phyloP scores from a whole-genome alignment of 768 basidiomycete genomes.

The Gloeophyllum trabeum region DNA sequence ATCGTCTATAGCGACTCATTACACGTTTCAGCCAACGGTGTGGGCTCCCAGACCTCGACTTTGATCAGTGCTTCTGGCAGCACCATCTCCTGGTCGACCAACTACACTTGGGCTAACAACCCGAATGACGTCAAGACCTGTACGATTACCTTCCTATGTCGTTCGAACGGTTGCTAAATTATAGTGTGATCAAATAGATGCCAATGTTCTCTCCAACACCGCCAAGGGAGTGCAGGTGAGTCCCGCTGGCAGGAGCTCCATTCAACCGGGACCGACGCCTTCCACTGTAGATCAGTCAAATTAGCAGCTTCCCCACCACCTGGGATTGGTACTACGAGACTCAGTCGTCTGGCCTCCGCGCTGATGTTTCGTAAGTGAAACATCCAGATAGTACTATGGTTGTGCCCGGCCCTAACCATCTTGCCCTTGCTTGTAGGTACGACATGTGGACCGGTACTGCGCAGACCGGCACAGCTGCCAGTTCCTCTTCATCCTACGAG shows the following conservation, averaged over 20 bases:
- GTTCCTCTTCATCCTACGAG: slow-evolving; percentile 9
- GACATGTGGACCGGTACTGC: slow-evolving; percentile 9
- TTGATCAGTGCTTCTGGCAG: slow-evolving; percentile 26
- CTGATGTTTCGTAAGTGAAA: slow-evolving; percentile 9
- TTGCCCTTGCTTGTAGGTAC: slow-evolving; percentile 2
- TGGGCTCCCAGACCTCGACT: slow-evolving; percentile 37
- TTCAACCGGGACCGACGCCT: background rate
- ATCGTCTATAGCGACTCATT: background rate
- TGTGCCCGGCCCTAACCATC: background rate
- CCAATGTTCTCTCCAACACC: slow-evolving; percentile 34
- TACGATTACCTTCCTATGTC: slow-evolving; percentile 13
- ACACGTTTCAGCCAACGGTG: slow-evolving; percentile 23
- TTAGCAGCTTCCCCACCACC: slow-evolving; percentile 4
- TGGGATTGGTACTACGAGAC: slow-evolving; percentile 10
- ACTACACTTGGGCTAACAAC: slow-evolving; percentile 38
- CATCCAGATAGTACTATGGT: background rate
- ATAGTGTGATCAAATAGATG: slow-evolving; percentile 21
- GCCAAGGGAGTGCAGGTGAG: slow-evolving; percentile 37
- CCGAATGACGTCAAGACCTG: slow-evolving; percentile 47
- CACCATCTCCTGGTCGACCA: slow-evolving; percentile 40
- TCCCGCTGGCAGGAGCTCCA: background rate
- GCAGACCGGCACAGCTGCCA: slow-evolving; percentile 7
- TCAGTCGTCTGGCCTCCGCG: slow-evolving; percentile 8
- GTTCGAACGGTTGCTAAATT: background rate
- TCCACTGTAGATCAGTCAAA: no score